Evolutionary conservation across 164 flowering plant species (phyloP), one percentile per base, ranked within the genome.

Genomic region (Tetrastigma voinierianum): DNA sequence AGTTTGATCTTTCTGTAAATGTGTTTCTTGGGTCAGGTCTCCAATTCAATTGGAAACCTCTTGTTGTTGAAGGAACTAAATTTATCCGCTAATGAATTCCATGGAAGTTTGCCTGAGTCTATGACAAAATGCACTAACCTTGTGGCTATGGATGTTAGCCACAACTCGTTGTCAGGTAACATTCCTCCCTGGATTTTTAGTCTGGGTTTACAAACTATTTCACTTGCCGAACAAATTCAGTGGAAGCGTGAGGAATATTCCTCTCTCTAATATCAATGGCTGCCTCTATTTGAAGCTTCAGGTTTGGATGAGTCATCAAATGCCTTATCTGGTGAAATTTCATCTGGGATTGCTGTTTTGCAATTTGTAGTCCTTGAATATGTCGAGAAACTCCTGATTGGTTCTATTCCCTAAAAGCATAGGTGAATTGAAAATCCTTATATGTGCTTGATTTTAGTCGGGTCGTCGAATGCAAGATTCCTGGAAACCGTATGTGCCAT

Each of bases 1-100:
- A 76, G 49, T 63, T 76, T 95, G 74, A 95, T 84, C 82, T 94
- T 64, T 94, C 98, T 9, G 66, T 59, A 6, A 94, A 91, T 67
- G 75, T 64, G 2, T 84, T 91, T 53, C n/a, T 77, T n/a, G 9
- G 96, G 96, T 32, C 46, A 60, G 60, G 63, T 94, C 66, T 92
- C 97, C 2, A 66, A 19, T 59, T 77, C 88, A 0, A 16, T 90
- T 16, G 96, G 95, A 19, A 72, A 84, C 21, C n/a, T n/a, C n/a
- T 64, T 49, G n/a, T n/a, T n/a, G 1, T 21, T 80, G 67, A 62
- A 67, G 70, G 68, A 60, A 40, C 24, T 80, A 11, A 77, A 80
- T 55, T 65, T 77, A 16, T 80, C 83, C 12, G 59, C 18, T 59
- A 80, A 80, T 58, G 48, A 59, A 46, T 49, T 80, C 32, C 65